Conservation (phyloP, 495 filamentous ascomycete genomes). For the Trichoderma reesei region DNA sequence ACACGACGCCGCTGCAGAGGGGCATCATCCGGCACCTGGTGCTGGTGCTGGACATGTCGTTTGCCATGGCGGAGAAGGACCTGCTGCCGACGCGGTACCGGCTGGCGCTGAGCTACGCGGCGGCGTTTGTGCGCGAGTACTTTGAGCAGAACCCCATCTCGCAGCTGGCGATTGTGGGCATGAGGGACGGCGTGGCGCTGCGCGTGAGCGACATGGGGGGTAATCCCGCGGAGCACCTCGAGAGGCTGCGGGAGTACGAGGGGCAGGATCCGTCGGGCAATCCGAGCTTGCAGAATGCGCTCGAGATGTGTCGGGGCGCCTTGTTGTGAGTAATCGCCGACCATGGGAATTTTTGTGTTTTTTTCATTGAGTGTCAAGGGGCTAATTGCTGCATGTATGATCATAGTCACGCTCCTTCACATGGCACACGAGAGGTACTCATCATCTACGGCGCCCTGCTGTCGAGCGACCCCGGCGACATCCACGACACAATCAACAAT, state of each 20-base stretch:
- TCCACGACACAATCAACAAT: constrained; percentile 74
- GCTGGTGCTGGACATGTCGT: constrained; percentile 83
- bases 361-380: background rate
- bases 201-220: constrained; percentile 82
- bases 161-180: constrained; percentile 80
- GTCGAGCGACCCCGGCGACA: constrained; percentile 87
- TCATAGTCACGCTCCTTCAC: constrained; percentile 71
- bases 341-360: background rate
- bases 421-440: constrained; percentile 86
- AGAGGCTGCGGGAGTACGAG: constrained; percentile 56
- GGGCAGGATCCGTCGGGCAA: constrained; percentile 76
- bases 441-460: constrained; percentile 86
- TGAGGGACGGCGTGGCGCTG: constrained; percentile 82
- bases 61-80: constrained; percentile 93
- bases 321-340: constrained; percentile 55
- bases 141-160: constrained; percentile 99
- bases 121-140: constrained; percentile 84
- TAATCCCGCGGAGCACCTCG: constrained; percentile 81
- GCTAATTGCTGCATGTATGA: constrained; percentile 13
- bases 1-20: constrained; percentile 89
- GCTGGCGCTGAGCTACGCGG: constrained; percentile 71
- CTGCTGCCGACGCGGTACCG: constrained; percentile 78
- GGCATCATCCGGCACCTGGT: constrained; percentile 94
- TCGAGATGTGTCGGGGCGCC: constrained; percentile 85
- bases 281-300: constrained; percentile 85